phyloP scores from a whole-genome alignment of 129 eudicot genomes.

The Silybum marianum region DNA sequence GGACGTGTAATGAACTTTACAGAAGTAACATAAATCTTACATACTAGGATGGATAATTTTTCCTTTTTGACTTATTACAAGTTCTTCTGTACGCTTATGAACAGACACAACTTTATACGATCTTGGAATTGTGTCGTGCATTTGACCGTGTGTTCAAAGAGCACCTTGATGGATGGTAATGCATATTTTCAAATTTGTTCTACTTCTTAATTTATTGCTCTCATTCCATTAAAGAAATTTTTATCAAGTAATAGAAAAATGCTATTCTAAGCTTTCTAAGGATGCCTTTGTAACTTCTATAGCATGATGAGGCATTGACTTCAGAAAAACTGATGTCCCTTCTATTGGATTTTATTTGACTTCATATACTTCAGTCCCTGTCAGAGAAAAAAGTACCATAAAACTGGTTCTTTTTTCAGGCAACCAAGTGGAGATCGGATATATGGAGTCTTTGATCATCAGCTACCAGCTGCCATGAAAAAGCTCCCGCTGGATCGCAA shows the following conservation, averaged over 20 bases:
- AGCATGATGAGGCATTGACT: too few relatives aligned
- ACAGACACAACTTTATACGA: slow-evolving; percentile 91
- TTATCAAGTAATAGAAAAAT: too few relatives aligned
- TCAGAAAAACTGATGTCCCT: background rate
- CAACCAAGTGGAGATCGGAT: slow-evolving; percentile 95
- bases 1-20: slow-evolving; percentile 78
- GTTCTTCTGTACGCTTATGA: background rate
- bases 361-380: background rate
- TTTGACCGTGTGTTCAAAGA: slow-evolving; percentile 91
- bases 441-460: slow-evolving; percentile 96
- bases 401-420: slow-evolving; percentile 45
- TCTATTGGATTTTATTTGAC: background rate
- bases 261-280: too few relatives aligned
- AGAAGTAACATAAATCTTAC: background rate
- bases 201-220: background rate
- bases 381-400: background rate
- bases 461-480: slow-evolving; percentile 92
- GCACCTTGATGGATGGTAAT: slow-evolving; percentile 99
- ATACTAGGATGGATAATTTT: background rate
- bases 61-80: background rate
- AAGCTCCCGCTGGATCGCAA: slow-evolving; percentile 98
- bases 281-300: too few relatives aligned
- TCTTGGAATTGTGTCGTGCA: slow-evolving; percentile 96
- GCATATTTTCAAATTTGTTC: slow-evolving; percentile 18
- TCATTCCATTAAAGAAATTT: background rate